These are phyloP conservation scores for Nitzschia putrida DNA, from an alignment of 108 stramenopile genomes.

Conservation along the genomic window DNA sequence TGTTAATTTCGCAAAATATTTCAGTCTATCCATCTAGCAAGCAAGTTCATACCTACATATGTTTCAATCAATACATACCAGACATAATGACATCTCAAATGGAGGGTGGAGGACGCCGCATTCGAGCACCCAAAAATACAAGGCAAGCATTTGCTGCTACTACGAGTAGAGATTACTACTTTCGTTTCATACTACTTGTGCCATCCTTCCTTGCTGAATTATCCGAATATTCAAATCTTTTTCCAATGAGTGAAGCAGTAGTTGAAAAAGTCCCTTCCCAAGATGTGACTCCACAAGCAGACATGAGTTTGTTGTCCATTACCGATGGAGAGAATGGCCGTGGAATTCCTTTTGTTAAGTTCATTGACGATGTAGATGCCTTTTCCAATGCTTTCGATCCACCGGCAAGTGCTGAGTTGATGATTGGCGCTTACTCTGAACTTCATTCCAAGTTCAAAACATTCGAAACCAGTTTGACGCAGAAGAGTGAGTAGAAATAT, in stretches of 20 bases:
- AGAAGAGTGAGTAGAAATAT: slow-evolving; percentile 52
- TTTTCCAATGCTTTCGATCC: slow-evolving; percentile 79
- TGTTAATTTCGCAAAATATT: neutral
- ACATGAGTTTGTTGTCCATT: slow-evolving; percentile 73
- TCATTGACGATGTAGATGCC: slow-evolving; percentile 83
- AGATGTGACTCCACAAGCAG: slow-evolving; percentile 20
- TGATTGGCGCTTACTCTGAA: slow-evolving; percentile 89
- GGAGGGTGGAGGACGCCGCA: too few species aligned
- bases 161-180: too few species aligned
- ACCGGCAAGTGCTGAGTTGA: slow-evolving; percentile 75
- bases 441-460: slow-evolving; percentile 85
- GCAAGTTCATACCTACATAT: too few species aligned
- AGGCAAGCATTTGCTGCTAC: too few species aligned
- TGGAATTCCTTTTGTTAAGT: slow-evolving; percentile 79
- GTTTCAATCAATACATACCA: too few species aligned
- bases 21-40: too few species aligned
- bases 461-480: slow-evolving; percentile 69
- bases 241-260: too few species aligned
- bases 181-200: too few species aligned
- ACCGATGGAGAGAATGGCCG: slow-evolving; percentile 78
- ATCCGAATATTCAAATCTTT: too few species aligned
- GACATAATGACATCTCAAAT: too few species aligned
- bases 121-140: too few species aligned
- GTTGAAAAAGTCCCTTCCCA: neutral
- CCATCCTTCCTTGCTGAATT: too few species aligned